Conservation (phyloP, 768 basidiomycete genomes). For the Mycena floridula region DNA sequence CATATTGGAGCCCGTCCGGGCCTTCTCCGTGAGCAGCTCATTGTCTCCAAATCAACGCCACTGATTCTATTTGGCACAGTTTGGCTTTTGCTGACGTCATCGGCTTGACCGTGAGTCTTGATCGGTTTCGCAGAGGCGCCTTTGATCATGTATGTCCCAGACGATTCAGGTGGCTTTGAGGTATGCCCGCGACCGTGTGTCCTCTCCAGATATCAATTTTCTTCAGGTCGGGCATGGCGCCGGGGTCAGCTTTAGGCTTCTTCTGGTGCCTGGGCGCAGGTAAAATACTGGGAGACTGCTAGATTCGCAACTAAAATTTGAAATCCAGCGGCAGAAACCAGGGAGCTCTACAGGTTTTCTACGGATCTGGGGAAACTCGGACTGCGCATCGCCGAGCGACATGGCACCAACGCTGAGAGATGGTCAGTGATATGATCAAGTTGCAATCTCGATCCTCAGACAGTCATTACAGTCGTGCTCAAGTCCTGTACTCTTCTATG, state of each 20-base stretch:
- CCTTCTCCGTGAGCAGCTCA: too few species aligned
- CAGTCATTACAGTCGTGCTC: slow-evolving; percentile 44
- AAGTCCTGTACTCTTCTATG: slow-evolving; percentile 54
- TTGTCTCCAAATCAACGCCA: too few species aligned
- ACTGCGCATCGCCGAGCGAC: slow-evolving; percentile 57
- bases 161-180: slow-evolving; percentile 59
- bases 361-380: slow-evolving; percentile 62
- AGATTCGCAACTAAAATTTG: background rate
- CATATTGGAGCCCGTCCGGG: too few species aligned
- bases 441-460: background rate
- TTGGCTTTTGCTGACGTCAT: slow-evolving; percentile 56
- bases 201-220: background rate
- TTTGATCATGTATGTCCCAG: too few species aligned
- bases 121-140: too few species aligned
- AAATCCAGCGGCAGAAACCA: slow-evolving; percentile 51
- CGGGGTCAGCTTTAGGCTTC: slow-evolving; percentile 65
- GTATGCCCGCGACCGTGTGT: slow-evolving; percentile 26
- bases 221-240: slow-evolving; percentile 57
- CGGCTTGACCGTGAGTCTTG: slow-evolving; percentile 55
- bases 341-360: slow-evolving; percentile 63
- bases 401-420: slow-evolving; percentile 62
- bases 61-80: too few species aligned
- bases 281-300: slow-evolving; percentile 19
- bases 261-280: slow-evolving; percentile 69
- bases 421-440: slow-evolving; percentile 38